A percentile compares a stretch with the other conserved stretches of the same genome.
These are phyloP conservation scores for Arachnopeziza araneosa DNA, from an alignment of 2,329 filamentous ascomycete genomes.

Conservation along the genomic window DNA sequence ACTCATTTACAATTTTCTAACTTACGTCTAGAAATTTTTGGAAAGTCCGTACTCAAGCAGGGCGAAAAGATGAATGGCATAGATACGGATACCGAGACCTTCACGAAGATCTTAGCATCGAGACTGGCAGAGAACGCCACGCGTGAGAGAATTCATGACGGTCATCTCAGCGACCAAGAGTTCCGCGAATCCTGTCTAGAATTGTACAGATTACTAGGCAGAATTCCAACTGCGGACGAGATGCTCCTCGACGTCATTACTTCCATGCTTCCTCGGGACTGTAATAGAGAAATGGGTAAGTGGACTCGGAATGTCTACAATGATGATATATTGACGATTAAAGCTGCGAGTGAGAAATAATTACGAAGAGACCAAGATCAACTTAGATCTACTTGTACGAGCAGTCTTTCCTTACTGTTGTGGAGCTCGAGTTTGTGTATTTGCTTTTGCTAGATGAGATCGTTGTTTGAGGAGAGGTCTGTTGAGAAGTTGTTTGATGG, in stretches of 20 bases:
- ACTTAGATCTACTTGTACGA: neutral
- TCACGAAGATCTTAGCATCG: neutral
- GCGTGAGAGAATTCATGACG: neutral
- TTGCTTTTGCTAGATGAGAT: neutral
- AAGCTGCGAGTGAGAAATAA: neutral
- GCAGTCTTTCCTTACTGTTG: neutral
- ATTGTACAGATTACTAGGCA: neutral
- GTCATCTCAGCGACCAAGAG: neutral
- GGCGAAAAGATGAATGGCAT: neutral
- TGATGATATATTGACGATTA: neutral
- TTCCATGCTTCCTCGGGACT: neutral
- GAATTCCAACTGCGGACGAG: neutral
- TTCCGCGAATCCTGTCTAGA: neutral
- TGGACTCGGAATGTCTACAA: neutral
- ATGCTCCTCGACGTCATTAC: neutral
- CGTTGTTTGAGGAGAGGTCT: neutral
- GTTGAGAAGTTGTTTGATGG: too few relatives aligned
- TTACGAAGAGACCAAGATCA: neutral
- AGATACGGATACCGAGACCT: neutral
- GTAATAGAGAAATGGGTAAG: neutral
- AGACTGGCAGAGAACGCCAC: neutral
- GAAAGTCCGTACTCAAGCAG: neutral
- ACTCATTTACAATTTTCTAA: too few relatives aligned
- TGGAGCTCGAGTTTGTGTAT: neutral
- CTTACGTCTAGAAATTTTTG: too few relatives aligned